Evolutionary conservation across 306 rosid genomes (phyloP), one percentile per base, ranked within the genome.

Genomic region (Delonix regia): DNA sequence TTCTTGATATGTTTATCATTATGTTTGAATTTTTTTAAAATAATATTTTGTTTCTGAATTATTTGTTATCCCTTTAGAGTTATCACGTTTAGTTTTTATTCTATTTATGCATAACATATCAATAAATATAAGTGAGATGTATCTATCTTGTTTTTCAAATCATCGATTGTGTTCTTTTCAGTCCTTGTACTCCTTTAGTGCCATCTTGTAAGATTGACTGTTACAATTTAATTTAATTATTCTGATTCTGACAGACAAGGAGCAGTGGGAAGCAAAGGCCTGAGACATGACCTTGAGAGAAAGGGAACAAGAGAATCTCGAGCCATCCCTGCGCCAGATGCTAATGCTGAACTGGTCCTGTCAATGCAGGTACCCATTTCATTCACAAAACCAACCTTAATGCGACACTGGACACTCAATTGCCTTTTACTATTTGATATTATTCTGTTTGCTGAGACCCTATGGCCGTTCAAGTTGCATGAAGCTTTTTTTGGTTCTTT

Each of bases 271-370:
- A 84, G 85, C 87, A 93, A 93, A 75, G 97, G 91, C 60, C 96
- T 88, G 82, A 88, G 92, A 76, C 86, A 73, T 81, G 98, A 92
- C 72, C 90, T 68, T 21, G 97, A 92, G 80, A 90, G 92, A 88
- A 89, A 83, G 84, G 94, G 92, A 53, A 69, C 89, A 67, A 85
- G 93, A 74, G 98, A 92, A 48, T 96, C 97, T 66, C 93, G 93
- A 73, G 99, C 99, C 0, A 1, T 96, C 71, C 99, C 99, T 66
- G 99, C 99, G 30, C 99, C 99, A 60, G 98, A 96, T 81, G 99
- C 99, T 83, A 96, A 96, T 87, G 99, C 99, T 71, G 99, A 96
- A 81, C 83, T 96, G 79, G 93, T 85, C 57, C 67, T 83, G 82
- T 96, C 99, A 73, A 93, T 96, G 96, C 98, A 91, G 99, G 99